Base-by-base conservation (phyloP, 106 monocot species). In the Ottelia alismoides region DNA sequence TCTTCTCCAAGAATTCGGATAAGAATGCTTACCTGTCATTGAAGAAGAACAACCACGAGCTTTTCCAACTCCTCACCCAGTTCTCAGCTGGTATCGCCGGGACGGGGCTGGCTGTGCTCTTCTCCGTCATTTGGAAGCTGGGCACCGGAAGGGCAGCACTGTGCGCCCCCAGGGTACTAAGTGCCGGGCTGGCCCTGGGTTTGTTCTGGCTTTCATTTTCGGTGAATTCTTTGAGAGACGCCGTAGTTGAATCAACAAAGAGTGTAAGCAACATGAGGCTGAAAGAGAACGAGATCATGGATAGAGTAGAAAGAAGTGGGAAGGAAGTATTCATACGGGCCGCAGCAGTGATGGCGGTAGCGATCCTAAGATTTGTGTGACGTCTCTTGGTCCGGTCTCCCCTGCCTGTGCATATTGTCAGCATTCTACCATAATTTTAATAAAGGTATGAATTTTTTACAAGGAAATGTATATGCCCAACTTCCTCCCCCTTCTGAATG, bases 151-250 rank as follows among this genome's bases (percentile, higher is more conserved):
- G 40, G 32, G 55, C 45, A 28, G 60, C 75, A 31, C 49, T 81
- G n/a, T 63, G 55, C 29, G 14, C 75, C 16, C 31, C 75, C 1
- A 78, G 70, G 43, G 49, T 88, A 25, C 52, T 77, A 58, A 88
- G 67, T 54, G 63, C 78, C 1, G 72, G 66, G 25, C 49, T 94
- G 52, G 93, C 75, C 9, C 25, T 80, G 22, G 80, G 78, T 0
- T 46, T 94, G 28, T 76, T 94, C 32, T 94, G 80, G 80, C 74
- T 94, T 24, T 88, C 87, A 6, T 75, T 50, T 27, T 75, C 84
- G 12, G 78, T 88, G 27, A 81, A 69, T 47, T 31, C 60, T 21
- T 26, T 88, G 31, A 61, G 73, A 35, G 71, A 88, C 21, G 76
- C 76, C 27, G 51, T 81, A 27, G 43, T 55, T 18, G 17, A 53